phyloP scores from a whole-genome alignment of 2,329 filamentous ascomycete species.

The Pyricularia pennisetigena region DNA sequence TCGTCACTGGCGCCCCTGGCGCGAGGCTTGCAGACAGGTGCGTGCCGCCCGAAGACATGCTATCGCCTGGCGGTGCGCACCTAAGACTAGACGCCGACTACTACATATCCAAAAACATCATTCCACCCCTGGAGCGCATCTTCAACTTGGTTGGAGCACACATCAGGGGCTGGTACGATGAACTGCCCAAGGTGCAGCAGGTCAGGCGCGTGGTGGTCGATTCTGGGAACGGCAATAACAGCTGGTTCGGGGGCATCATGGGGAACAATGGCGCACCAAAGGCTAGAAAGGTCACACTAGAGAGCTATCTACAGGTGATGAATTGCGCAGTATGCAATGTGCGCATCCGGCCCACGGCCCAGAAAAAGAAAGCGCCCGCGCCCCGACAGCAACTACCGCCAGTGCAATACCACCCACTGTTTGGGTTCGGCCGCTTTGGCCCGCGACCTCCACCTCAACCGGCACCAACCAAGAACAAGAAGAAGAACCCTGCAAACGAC shows the following conservation, averaged over 20 bases:
- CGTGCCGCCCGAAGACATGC: conserved; percentile 74
- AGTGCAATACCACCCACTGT: background rate
- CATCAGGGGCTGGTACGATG: conserved; percentile 84
- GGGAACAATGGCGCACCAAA: conserved; percentile 11
- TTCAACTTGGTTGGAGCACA: conserved; percentile 90
- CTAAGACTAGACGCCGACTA: conserved; percentile 86
- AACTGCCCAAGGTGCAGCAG: conserved; percentile 86
- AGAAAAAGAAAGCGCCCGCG: background rate
- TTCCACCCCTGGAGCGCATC: conserved; percentile 89
- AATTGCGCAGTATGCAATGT: conserved; percentile 68
- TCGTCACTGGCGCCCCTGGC: conserved; percentile 79
- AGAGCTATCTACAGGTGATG: conserved; percentile 80
- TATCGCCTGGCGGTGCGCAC: conserved; percentile 55
- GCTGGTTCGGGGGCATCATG: conserved; percentile 6
- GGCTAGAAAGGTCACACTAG: conserved; percentile 62
- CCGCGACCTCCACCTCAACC: background rate
- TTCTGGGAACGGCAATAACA: conserved; percentile 6
- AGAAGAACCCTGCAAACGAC: conserved; percentile 7
- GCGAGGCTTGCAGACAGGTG: conserved; percentile 81
- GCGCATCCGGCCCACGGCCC: conserved; percentile 27
- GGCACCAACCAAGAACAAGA: background rate
- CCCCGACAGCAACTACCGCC: background rate
- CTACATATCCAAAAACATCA: conserved; percentile 92
- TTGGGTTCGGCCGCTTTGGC: background rate
- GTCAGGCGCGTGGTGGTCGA: conserved; percentile 41